These are phyloP conservation scores for Botrytis squamosa DNA, from an alignment of 2,329 filamentous ascomycete genomes.

Conservation along the genomic window DNA sequence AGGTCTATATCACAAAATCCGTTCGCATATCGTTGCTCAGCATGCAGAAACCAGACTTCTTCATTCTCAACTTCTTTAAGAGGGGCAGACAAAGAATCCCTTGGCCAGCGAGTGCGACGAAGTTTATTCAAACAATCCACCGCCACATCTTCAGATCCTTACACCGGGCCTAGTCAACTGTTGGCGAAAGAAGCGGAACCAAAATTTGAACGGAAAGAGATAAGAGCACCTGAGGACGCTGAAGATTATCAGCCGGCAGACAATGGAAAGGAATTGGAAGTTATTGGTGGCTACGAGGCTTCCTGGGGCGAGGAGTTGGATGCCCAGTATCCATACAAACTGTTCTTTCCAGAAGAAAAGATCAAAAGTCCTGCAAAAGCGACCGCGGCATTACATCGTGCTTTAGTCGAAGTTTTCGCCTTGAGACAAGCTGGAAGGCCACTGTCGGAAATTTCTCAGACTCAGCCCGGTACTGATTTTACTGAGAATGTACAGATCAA, in stretches of 20 bases:
- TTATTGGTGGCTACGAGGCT: constrained; percentile 50
- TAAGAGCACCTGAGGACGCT: constrained; percentile 23
- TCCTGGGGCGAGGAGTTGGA: constrained; percentile 43
- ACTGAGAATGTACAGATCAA: constrained; percentile 35
- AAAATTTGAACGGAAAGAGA: constrained; percentile 19
- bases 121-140: constrained; percentile 52
- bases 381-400: constrained; percentile 50
- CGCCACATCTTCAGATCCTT: constrained; percentile 49
- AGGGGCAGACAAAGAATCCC: constrained; percentile 31
- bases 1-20: constrained; percentile 19
- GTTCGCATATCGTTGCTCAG: constrained; percentile 31
- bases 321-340: constrained; percentile 42
- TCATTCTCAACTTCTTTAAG: constrained; percentile 36
- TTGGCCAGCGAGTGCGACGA: constrained; percentile 47
- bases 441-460: constrained; percentile 27
- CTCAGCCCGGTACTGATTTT: constrained; percentile 25
- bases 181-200: constrained; percentile 30
- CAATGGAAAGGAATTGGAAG: constrained; percentile 53
- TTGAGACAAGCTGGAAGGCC: constrained; percentile 46
- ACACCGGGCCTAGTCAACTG: constrained; percentile 41
- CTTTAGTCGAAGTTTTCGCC: constrained; percentile 55
- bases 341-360: constrained; percentile 43
- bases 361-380: constrained; percentile 41
- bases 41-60: constrained; percentile 33
- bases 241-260: constrained; percentile 46